These are phyloP conservation scores for Aspergillus fructus DNA, from an alignment of 2,329 filamentous ascomycete species.

Conservation along the genomic window DNA sequence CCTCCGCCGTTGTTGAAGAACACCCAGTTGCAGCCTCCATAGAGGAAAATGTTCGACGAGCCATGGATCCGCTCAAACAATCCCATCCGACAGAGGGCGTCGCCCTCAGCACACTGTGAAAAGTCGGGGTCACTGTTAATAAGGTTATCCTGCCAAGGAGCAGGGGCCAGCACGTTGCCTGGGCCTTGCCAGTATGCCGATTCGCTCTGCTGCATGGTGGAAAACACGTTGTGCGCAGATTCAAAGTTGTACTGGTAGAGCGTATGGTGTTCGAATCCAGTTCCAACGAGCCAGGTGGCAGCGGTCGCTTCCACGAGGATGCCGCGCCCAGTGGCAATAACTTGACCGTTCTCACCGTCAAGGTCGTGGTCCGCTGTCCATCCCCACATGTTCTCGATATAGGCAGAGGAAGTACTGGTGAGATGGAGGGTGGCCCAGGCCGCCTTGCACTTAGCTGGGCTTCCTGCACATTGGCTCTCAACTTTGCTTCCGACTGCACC, in stretches of 20 bases:
- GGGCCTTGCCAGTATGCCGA: slow-evolving; percentile 35
- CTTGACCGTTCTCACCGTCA: slow-evolving; percentile 33
- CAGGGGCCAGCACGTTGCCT: slow-evolving; percentile 29
- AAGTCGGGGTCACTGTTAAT: slow-evolving; percentile 27
- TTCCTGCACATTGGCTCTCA: slow-evolving; percentile 35
- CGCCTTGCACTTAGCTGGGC: slow-evolving; percentile 45
- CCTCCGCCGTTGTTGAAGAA: slow-evolving; percentile 39
- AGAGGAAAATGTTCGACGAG: slow-evolving; percentile 37
- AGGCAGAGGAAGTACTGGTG: slow-evolving; percentile 45
- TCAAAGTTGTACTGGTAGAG: slow-evolving; percentile 51
- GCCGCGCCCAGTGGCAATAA: slow-evolving; percentile 42
- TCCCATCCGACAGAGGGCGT: slow-evolving; percentile 38
- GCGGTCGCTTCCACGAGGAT: slow-evolving; percentile 42
- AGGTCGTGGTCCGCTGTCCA: slow-evolving; percentile 53
- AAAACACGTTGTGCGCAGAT: slow-evolving; percentile 42
- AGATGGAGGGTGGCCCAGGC: slow-evolving; percentile 54
- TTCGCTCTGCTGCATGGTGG: slow-evolving; percentile 35
- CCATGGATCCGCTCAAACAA: slow-evolving; percentile 29
- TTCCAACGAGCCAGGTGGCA: slow-evolving; percentile 48
- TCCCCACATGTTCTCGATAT: slow-evolving; percentile 55
- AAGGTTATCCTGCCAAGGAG: slow-evolving; percentile 26
- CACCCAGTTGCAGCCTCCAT: slow-evolving; percentile 40
- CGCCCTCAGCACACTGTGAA: slow-evolving; percentile 27
- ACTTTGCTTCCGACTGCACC: slow-evolving; percentile 44
- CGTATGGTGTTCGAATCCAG: slow-evolving; percentile 48